Conservation (phyloP, 345 rosid genomes). For the Lagerstroemia speciosa region DNA sequence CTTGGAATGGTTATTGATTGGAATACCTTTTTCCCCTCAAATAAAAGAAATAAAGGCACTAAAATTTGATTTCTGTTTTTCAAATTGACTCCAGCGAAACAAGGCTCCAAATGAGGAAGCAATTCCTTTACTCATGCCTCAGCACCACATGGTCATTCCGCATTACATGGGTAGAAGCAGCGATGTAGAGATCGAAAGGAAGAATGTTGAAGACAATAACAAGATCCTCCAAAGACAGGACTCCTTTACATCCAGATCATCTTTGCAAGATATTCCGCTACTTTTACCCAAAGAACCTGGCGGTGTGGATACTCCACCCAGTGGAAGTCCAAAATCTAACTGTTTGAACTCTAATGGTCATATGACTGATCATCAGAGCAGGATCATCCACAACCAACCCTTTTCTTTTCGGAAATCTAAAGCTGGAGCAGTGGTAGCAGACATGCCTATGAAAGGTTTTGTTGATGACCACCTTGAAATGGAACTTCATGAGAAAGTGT, state of each 20-base stretch:
- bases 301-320: constrained; percentile 36
- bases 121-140: constrained; percentile 96
- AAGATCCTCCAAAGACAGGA: constrained; percentile 45
- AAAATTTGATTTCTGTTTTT: background rate
- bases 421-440: constrained; percentile 38
- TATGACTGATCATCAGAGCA: constrained; percentile 11
- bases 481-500: constrained; percentile 17
- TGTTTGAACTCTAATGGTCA: constrained; percentile 17
- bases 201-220: constrained; percentile 32
- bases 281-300: constrained; percentile 84
- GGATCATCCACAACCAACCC: constrained; percentile 38
- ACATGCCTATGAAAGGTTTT: constrained; percentile 78
- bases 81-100: constrained; percentile 51
- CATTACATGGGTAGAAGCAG: constrained; percentile 73
- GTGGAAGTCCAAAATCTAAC: constrained; percentile 32
- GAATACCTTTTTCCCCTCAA: constrained; percentile 4
- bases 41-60: background rate
- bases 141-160: constrained; percentile 97
- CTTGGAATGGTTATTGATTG: background rate
- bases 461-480: constrained; percentile 62
- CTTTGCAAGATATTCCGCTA: constrained; percentile 83
- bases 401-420: constrained; percentile 51
- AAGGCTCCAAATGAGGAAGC: constrained; percentile 94
- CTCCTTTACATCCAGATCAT: constrained; percentile 70
- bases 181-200: constrained; percentile 36